Conservation (phyloP, 495 filamentous ascomycete genomes). For the Daldinia vernicosa region DNA sequence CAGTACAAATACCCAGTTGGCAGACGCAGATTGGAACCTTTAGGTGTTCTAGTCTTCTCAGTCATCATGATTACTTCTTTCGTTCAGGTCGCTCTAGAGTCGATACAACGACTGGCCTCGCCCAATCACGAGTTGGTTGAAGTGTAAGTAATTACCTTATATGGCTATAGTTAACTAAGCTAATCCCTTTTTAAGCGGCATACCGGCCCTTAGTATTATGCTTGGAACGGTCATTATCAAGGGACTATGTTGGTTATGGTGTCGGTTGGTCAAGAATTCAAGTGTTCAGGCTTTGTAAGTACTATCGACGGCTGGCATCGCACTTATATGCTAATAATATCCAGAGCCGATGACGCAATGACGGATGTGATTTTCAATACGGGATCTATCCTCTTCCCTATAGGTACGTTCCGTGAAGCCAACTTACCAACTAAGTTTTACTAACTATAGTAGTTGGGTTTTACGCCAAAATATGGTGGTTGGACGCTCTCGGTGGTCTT, state of each 20-base stretch:
- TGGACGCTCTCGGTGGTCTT: constrained; percentile 85
- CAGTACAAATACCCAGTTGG: constrained; percentile 86
- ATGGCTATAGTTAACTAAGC: background rate
- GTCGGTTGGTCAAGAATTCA: constrained; percentile 85
- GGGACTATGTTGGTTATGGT: constrained; percentile 87
- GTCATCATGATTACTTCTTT: constrained; percentile 90
- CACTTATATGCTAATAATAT: constrained; percentile 51
- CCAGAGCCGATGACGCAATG: constrained; percentile 51
- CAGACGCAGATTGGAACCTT: constrained; percentile 73
- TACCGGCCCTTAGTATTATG: constrained; percentile 85
- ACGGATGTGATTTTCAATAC: constrained; percentile 85
- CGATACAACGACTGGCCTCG: constrained; percentile 70
- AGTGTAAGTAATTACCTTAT: constrained; percentile 55
- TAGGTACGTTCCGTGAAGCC: constrained; percentile 61
- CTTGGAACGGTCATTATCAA: constrained; percentile 83
- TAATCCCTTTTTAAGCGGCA: constrained; percentile 47
- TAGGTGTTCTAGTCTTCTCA: constrained; percentile 83
- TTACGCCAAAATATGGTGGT: constrained; percentile 81
- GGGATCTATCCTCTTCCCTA: constrained; percentile 85
- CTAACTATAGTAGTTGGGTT: constrained; percentile 66
- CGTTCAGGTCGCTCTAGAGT: constrained; percentile 81
- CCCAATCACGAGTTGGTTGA: constrained; percentile 73
- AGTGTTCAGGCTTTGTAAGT: constrained; percentile 83
- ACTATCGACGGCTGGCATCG: constrained; percentile 8
- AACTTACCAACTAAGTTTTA: background rate